phyloP scores from a whole-genome alignment of 495 filamentous ascomycete genomes.

The Elasticomyces elasticus region DNA sequence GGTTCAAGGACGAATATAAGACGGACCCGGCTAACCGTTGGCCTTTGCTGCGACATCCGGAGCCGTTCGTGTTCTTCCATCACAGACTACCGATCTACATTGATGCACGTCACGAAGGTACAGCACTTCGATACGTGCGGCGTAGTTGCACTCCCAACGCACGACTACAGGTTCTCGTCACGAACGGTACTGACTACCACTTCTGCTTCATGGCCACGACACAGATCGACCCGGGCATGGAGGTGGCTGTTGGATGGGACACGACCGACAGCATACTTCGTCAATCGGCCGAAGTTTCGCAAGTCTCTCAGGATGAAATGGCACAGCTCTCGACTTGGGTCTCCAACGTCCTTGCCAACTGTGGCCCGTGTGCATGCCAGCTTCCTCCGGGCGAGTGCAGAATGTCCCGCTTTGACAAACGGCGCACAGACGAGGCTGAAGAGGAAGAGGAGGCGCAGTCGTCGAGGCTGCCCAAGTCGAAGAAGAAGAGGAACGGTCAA shows the following conservation, averaged over 20 bases:
- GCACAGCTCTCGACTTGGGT: conserved; percentile 44
- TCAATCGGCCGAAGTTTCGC: conserved; percentile 12
- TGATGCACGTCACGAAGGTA: conserved; percentile 78
- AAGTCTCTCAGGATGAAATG: conserved; percentile 6
- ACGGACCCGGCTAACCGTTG: conserved; percentile 63
- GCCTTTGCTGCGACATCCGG: conserved; percentile 63
- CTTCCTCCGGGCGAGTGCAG: conserved; percentile 49
- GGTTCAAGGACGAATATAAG: conserved; percentile 66
- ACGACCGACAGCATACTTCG: conserved; percentile 40
- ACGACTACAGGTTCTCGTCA: conserved; percentile 67
- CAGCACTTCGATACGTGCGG: conserved; percentile 69
- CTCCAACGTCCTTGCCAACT: conserved; percentile 67
- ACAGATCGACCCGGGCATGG: conserved; percentile 51
- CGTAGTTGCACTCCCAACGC: conserved; percentile 85
- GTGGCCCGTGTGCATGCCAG: conserved; percentile 81
- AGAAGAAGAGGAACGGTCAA: conserved; percentile 52
- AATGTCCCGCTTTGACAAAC: conserved; percentile 57
- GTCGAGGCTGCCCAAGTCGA: conserved; percentile 31
- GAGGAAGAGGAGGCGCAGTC: conserved; percentile 36
- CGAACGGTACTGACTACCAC: conserved; percentile 63
- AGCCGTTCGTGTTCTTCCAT: conserved; percentile 41
- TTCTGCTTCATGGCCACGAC: conserved; percentile 80
- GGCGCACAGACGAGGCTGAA: conserved; percentile 3
- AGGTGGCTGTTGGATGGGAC: conserved; percentile 62
- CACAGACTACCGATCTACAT: conserved; percentile 61